These are phyloP conservation scores for Cystobasidium slooffiae DNA, from an alignment of 1,284 basidiomycete genomes.

Conservation along the genomic window DNA sequence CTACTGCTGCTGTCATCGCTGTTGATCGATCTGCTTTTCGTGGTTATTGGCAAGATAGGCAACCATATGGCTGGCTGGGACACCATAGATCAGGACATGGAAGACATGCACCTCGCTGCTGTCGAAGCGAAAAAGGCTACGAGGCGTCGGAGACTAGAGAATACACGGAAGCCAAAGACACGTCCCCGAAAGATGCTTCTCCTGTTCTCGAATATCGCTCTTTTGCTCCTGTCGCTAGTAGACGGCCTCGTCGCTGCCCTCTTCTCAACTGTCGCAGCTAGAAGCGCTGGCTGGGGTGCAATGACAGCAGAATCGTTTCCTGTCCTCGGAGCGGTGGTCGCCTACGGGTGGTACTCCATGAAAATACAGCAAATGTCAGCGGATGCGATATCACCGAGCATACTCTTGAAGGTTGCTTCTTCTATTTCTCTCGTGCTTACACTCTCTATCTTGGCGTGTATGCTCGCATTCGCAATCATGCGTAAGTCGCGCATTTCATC, in stretches of 20 bases:
- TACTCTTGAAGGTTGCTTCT: background rate
- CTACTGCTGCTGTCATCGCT: background rate
- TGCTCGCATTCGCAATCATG: background rate
- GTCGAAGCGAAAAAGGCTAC: constrained; percentile 3
- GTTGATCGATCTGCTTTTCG: background rate
- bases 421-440: background rate
- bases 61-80: constrained; percentile 18
- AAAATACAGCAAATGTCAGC: background rate
- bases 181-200: background rate
- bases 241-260: background rate
- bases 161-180: background rate
- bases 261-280: background rate
- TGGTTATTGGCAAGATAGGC: background rate
- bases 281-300: background rate
- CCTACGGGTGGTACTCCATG: background rate
- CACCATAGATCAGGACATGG: background rate
- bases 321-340: background rate
- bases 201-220: background rate
- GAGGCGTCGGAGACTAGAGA: background rate
- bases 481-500: background rate
- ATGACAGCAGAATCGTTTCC: background rate
- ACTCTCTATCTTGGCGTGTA: background rate
- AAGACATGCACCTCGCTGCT: constrained; percentile 3
- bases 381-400: background rate
- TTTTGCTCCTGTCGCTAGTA: background rate